Conservation (phyloP, 768 basidiomycete species). For the Mycena venus region DNA sequence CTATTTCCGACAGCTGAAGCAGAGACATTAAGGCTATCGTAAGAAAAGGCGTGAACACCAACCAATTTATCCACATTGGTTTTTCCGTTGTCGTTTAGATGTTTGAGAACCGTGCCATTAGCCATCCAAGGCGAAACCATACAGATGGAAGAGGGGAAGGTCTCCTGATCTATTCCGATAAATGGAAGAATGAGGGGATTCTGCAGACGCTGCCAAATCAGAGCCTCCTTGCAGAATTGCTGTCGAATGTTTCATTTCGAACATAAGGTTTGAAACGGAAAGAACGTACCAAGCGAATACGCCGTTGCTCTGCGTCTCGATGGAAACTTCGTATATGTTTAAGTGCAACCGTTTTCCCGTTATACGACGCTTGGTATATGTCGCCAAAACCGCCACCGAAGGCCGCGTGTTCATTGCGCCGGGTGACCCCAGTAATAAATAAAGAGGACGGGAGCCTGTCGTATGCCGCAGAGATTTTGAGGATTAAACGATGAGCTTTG, state of each 20-base stretch:
- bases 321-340: constrained; percentile 11
- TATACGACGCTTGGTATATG: constrained; percentile 33
- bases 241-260: not conserved
- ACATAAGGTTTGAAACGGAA: not conserved
- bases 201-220: constrained; percentile 46
- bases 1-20: constrained; percentile 38
- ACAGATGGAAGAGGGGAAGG: constrained; percentile 40
- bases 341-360: constrained; percentile 9
- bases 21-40: not conserved
- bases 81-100: constrained; percentile 34
- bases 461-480: constrained; percentile 30
- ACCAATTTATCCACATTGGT: constrained; percentile 37
- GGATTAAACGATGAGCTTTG: constrained; percentile 26
- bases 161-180: constrained; percentile 44
- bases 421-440: constrained; percentile 30
- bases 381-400: constrained; percentile 39
- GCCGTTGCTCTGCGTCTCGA: not conserved
- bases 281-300: constrained; percentile 4
- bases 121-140: constrained; percentile 49
- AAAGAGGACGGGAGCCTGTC: constrained; percentile 31
- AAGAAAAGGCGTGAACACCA: not conserved
- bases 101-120: constrained; percentile 40
- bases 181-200: constrained; percentile 46
- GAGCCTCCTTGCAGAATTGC: constrained; percentile 46
- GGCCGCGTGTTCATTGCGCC: constrained; percentile 8